phyloP scores from a whole-genome alignment of 1,139 yeast genomes.

The Candida sanyaensis region DNA sequence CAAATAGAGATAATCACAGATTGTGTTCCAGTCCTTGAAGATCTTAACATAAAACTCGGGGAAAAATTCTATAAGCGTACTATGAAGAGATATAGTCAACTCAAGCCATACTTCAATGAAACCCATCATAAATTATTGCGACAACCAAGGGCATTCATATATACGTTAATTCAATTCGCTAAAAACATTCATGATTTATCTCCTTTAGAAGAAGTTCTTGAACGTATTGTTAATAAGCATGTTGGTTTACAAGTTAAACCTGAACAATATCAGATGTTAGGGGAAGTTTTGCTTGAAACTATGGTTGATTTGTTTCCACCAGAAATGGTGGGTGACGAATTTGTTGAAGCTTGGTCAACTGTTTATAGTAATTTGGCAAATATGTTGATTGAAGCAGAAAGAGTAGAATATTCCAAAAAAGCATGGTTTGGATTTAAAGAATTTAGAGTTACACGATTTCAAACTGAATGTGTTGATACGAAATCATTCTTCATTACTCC shows the following conservation, averaged over 20 bases:
- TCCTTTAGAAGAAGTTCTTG: conserved; percentile 56
- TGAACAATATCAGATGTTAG: conserved; percentile 68
- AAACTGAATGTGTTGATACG: conserved; percentile 48
- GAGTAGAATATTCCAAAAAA: conserved; percentile 40
- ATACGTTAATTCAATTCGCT: conserved; percentile 62
- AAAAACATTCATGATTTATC: conserved; percentile 61
- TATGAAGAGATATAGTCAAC: conserved; percentile 55
- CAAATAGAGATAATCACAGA: conserved; percentile 49
- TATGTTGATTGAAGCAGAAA: conserved; percentile 60
- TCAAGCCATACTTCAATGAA: conserved; percentile 59
- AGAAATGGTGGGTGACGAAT: conserved; percentile 55
- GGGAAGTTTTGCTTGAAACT: conserved; percentile 53
- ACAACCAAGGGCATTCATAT: conserved; percentile 68
- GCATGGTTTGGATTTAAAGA: conserved; percentile 62
- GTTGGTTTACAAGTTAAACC: conserved; percentile 63
- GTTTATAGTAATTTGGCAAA: conserved; percentile 69
- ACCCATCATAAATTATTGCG: conserved; percentile 55
- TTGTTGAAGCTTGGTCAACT: conserved; percentile 61
- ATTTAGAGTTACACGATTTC: conserved; percentile 47
- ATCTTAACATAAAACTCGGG: conserved; percentile 57
- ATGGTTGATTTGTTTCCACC: conserved; percentile 57
- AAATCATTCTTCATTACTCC: conserved; percentile 56
- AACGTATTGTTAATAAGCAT: conserved; percentile 64
- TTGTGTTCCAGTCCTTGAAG: conserved; percentile 60
- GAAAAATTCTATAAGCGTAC: conserved; percentile 54